These are phyloP conservation scores for Skeletonema potamos DNA, from an alignment of 108 stramenopile genomes.

Conservation along the genomic window DNA sequence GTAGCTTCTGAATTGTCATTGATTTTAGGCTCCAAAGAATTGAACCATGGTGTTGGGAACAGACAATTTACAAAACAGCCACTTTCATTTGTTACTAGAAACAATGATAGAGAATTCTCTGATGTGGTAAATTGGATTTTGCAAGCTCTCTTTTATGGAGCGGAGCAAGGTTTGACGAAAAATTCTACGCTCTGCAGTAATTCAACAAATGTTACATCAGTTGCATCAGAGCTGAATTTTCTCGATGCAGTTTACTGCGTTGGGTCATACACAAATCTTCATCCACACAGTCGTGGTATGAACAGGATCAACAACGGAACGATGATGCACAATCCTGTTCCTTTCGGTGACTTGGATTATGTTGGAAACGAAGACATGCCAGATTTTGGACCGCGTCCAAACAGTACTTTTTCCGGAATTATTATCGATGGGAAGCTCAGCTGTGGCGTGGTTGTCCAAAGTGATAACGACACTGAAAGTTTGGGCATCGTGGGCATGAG, in stretches of 20 bases:
- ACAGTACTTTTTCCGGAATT: constrained; percentile 27
- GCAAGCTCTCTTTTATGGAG: constrained; percentile 46
- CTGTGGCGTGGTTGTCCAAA: constrained; percentile 45
- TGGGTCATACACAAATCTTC: constrained; percentile 56
- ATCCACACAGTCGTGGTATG: constrained; percentile 19
- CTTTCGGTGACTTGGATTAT: constrained; percentile 38
- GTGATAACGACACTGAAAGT: constrained; percentile 5
- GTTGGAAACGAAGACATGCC: background rate
- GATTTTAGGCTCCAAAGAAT: background rate
- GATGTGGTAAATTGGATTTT: constrained; percentile 56
- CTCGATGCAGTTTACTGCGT: constrained; percentile 44
- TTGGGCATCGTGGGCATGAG: constrained; percentile 40
- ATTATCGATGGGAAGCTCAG: constrained; percentile 28
- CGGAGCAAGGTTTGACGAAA: constrained; percentile 33
- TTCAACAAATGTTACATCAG: background rate
- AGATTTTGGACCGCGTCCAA: background rate
- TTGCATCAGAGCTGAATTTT: constrained; percentile 19
- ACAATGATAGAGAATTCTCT: constrained; percentile 22
- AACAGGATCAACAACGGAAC: constrained; percentile 57
- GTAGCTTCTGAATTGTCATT: background rate
- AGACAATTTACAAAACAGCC: constrained; percentile 13
- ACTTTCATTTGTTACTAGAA: constrained; percentile 17
- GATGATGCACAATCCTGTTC: constrained; percentile 45
- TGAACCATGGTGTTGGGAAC: constrained; percentile 2
- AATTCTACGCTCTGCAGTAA: constrained; percentile 8